Evolutionary conservation across 2,329 filamentous ascomycete species (phyloP).

Genomic region (Arthrobotrys megalospora): DNA sequence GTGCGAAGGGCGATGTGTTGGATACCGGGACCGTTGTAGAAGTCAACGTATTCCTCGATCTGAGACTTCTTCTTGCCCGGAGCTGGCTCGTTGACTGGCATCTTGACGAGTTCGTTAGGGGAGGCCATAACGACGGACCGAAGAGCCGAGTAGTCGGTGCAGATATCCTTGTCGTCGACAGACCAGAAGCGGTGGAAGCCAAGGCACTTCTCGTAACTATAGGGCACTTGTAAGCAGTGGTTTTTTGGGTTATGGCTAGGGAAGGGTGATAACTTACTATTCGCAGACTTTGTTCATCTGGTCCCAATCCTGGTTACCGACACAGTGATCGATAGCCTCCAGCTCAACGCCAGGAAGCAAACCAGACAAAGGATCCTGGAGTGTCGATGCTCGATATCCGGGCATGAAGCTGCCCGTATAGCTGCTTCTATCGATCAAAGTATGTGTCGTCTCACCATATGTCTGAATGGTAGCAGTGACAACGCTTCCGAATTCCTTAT

Average conservation of each 20-base stretch:
- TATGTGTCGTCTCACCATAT: slow-evolving; percentile 96
- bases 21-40: slow-evolving; percentile 89
- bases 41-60: slow-evolving; percentile 93
- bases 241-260: not conserved
- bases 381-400: slow-evolving; percentile 77
- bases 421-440: slow-evolving; percentile 80
- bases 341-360: slow-evolving; percentile 69
- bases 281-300: slow-evolving; percentile 80
- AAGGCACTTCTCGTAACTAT: slow-evolving; percentile 87
- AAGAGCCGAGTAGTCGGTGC: slow-evolving; percentile 90
- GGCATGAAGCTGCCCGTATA: slow-evolving; percentile 87
- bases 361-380: slow-evolving; percentile 69
- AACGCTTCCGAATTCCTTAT: slow-evolving; percentile 69
- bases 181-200: slow-evolving; percentile 98
- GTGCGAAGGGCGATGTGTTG: slow-evolving; percentile 94
- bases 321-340: slow-evolving; percentile 91
- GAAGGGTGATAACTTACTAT: slow-evolving; percentile 69
- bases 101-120: slow-evolving; percentile 88
- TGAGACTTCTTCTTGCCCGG: slow-evolving; percentile 90
- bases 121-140: slow-evolving; percentile 92
- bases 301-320: slow-evolving; percentile 96
- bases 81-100: slow-evolving; percentile 98
- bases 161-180: slow-evolving; percentile 92
- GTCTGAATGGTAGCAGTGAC: slow-evolving; percentile 86
- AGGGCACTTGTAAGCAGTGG: slow-evolving; percentile 64